These are phyloP conservation scores for Pelargonium australe DNA, from an alignment of 441 rosid species.

Conservation along the genomic window DNA sequence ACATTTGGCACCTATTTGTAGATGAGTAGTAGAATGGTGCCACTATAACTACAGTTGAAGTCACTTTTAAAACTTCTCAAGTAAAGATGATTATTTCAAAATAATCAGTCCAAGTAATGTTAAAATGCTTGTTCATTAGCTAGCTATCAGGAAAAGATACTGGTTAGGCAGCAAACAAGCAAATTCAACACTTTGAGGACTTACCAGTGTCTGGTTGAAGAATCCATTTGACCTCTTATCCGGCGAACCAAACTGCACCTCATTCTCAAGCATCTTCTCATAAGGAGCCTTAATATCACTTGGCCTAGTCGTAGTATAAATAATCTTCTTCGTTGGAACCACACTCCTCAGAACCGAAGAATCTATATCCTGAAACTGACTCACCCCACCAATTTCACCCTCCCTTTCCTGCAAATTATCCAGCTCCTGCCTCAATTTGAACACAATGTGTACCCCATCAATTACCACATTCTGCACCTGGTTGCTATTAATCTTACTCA, in stretches of 20 bases:
- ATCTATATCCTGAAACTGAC: constrained; percentile 43
- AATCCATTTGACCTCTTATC: constrained; percentile 86
- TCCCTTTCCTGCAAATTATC: constrained; percentile 25
- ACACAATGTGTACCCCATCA: constrained; percentile 85
- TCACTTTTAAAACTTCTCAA: neutral
- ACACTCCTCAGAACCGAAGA: constrained; percentile 47
- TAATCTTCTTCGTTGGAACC: constrained; percentile 61
- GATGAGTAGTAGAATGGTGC: neutral
- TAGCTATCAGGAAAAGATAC: neutral
- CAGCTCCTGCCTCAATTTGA: constrained; percentile 60
- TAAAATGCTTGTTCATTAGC: neutral
- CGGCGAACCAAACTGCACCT: constrained; percentile 91
- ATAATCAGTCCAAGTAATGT: neutral
- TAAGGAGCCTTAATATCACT: constrained; percentile 85
- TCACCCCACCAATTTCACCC: constrained; percentile 28
- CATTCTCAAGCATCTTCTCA: constrained; percentile 91
- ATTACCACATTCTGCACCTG: constrained; percentile 84
- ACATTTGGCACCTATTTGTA: neutral
- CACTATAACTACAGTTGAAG: neutral
- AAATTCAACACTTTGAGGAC: constrained; percentile 15
- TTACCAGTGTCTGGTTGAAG: constrained; percentile 81
- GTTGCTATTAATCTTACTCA: constrained; percentile 63
- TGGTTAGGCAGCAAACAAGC: neutral
- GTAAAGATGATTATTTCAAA: neutral
- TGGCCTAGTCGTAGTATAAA: constrained; percentile 79